Conservation (phyloP, 257 asterid genomes). For the Petunia secreta region DNA sequence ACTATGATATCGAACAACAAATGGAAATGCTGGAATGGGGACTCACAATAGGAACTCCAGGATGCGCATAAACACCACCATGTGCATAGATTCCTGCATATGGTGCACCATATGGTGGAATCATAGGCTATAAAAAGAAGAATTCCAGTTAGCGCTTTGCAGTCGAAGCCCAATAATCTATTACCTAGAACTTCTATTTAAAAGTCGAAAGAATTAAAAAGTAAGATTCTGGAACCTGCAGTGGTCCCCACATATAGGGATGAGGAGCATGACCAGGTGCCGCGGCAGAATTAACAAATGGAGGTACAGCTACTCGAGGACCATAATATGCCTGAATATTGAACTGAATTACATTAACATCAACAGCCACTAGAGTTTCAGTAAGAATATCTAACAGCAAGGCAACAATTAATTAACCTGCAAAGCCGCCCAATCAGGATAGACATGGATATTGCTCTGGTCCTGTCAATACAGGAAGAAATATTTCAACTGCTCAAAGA, state of each 20-base stretch:
- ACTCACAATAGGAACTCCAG: constrained; percentile 87
- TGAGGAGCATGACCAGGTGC: constrained; percentile 78
- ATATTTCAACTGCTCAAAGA: neutral
- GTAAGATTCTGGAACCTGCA: constrained; percentile 49
- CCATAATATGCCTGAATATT: constrained; percentile 82
- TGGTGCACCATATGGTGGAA: constrained; percentile 85
- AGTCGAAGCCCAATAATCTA: neutral
- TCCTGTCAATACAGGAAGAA: constrained; percentile 57
- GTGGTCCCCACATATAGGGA: constrained; percentile 91
- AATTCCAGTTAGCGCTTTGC: neutral
- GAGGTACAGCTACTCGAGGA: constrained; percentile 87
- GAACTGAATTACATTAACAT: constrained; percentile 18
- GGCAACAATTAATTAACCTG: constrained; percentile 53
- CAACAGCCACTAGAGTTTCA: constrained; percentile 4
- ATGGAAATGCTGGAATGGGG: neutral
- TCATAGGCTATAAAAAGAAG: constrained; percentile 65
- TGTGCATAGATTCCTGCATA: constrained; percentile 84
- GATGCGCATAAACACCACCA: constrained; percentile 82
- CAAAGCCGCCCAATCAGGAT: constrained; percentile 95
- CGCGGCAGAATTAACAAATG: constrained; percentile 74
- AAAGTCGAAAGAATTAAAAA: neutral
- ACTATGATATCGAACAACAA: neutral
- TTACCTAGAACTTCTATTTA: neutral
- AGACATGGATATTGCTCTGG: constrained; percentile 63
- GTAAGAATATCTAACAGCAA: constrained; percentile 4